Evolutionary conservation across 2,329 filamentous ascomycete genomes (phyloP).

Genomic region (Aspergillus puulaauensis): DNA sequence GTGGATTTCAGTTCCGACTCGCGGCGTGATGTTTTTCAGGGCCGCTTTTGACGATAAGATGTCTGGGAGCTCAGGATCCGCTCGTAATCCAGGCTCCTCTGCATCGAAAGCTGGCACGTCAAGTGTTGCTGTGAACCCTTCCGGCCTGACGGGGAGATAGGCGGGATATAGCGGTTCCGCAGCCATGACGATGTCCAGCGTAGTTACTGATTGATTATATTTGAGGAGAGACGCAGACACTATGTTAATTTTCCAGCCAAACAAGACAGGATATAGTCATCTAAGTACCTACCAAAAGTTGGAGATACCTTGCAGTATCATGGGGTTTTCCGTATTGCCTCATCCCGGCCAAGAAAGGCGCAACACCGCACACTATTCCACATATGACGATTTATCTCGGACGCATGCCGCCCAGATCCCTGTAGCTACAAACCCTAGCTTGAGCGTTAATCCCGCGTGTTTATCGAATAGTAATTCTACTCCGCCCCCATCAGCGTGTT

Average conservation of each 20-base stretch:
- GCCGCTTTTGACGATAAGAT: neutral
- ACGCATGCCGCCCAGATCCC: neutral
- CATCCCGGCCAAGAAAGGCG: constrained; percentile 13
- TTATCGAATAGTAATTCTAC: neutral
- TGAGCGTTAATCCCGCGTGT: neutral
- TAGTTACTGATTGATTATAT: neutral
- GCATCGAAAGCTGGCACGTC: constrained; percentile 2
- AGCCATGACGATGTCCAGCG: constrained; percentile 1
- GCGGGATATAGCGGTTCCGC: constrained; percentile 9
- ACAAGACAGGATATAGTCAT: neutral
- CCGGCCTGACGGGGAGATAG: constrained; percentile 8
- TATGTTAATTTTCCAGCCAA: neutral
- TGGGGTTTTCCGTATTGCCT: neutral
- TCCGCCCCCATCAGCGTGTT: neutral
- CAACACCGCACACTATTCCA: neutral
- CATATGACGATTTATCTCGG: neutral
- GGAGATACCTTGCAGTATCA: neutral
- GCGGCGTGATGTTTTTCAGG: constrained; percentile 8
- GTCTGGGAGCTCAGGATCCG: constrained; percentile 4
- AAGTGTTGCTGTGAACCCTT: constrained; percentile 9
- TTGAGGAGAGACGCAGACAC: neutral
- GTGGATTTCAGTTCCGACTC: constrained; percentile 8
- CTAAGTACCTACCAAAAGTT: neutral
- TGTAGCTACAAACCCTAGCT: neutral
- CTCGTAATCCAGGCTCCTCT: constrained; percentile 4